Evolutionary conservation across 768 basidiomycete genomes (phyloP), one percentile per base, ranked within the genome.

Genomic region (Antrodiella citrinella): DNA sequence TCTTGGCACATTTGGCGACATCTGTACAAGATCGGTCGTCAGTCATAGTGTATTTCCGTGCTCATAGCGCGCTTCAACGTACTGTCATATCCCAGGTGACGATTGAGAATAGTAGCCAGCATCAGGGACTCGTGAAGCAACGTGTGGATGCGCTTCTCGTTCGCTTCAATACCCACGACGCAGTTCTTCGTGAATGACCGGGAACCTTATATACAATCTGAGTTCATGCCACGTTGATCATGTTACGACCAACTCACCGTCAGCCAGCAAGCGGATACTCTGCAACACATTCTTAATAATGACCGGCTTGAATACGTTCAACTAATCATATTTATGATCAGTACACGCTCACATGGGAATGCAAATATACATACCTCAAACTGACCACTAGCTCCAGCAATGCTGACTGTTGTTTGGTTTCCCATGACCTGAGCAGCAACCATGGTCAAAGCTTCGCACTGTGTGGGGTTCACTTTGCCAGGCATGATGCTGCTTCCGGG

Each of bases 401-500:
- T 73, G 59, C 85, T 88, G 65, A 98, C 90, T 42, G 85, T 69
- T 10, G 92, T 93, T 67, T 98, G 89, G 71, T 98, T 99, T 39
- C 96, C 96, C 69, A 98, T 95, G 3, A 98, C 95, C 67, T 98
- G 96, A 0, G 95, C 93, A 39, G 92, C 91, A 20, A 98, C 92
- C 96, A 98, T 98, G 9, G 96, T 98, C 54, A 98, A 68, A 5
- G 96, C 96, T 69, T 99, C 96, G 59, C 96, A 98, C 65, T 99
- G 96, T 3, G 96, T 99, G 10, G 96, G 96, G 71, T 99, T 99
- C 52, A 99, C 96, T 72, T 99, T 98, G 53, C 96, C 96, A 4
- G 94, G 96, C 96, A 99, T 99, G 71, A 99, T 98, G 51, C 91
- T 95, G 62, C 91, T 94, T 44, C 96, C 96, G 41, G 96, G 96